Evolutionary conservation across 2,329 filamentous ascomycete genomes (phyloP).

Genomic region (Chrysoporthe deuterocubensis): DNA sequence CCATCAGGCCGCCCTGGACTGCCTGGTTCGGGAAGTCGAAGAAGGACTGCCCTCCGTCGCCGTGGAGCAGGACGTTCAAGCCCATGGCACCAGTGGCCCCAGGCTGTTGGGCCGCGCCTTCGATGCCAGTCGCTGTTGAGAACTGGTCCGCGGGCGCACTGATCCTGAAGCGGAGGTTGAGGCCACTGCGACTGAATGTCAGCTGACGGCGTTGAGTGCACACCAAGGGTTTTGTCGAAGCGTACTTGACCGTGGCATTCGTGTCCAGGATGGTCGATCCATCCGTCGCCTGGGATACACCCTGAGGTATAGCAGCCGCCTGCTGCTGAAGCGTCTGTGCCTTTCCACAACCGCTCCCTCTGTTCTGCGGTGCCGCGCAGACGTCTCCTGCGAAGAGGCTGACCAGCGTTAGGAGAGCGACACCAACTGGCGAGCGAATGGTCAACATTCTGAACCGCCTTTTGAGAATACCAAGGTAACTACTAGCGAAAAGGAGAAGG

Average conservation of each 20-base stretch:
- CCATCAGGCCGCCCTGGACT: conserved; percentile 54
- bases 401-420: conserved; percentile 27
- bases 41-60: conserved; percentile 62
- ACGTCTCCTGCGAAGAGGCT: conserved; percentile 25
- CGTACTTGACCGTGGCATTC: conserved; percentile 58
- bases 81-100: conserved; percentile 46
- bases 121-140: conserved; percentile 51
- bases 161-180: conserved; percentile 60
- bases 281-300: conserved; percentile 51
- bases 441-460: conserved; percentile 31
- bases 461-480: neutral
- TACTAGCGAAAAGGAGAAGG: conserved; percentile 16
- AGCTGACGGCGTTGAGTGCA: neutral
- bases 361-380: conserved; percentile 26
- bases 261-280: conserved; percentile 60
- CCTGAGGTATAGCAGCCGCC: conserved; percentile 38
- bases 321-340: conserved; percentile 36
- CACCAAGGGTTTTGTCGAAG: neutral
- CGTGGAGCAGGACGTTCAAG: conserved; percentile 62
- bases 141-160: conserved; percentile 59
- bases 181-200: conserved; percentile 42
- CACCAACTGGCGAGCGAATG: conserved; percentile 29
- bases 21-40: conserved; percentile 62
- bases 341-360: conserved; percentile 12
- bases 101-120: conserved; percentile 44